Conservation (phyloP, 805 yeast species). For the Candida vartiovaarae region DNA sequence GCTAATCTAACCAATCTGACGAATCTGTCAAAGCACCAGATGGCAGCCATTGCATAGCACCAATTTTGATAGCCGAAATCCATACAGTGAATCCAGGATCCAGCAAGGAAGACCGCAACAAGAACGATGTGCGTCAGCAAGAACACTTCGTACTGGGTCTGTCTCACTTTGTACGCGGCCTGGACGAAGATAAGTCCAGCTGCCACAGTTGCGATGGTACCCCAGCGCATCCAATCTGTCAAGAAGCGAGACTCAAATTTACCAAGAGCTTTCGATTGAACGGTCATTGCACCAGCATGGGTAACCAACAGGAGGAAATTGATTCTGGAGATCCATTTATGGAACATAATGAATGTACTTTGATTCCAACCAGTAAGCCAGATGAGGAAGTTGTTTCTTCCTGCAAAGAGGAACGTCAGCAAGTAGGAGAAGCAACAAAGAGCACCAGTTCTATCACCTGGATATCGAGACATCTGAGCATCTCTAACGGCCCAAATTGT, state of each 20-base stretch:
- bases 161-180: slow-evolving; percentile 40
- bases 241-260: slow-evolving; percentile 7
- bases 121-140: slow-evolving; percentile 47
- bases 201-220: slow-evolving; percentile 13
- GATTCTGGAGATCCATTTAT: slow-evolving; percentile 55
- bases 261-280: slow-evolving; percentile 13
- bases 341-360: slow-evolving; percentile 56
- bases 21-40: slow-evolving; percentile 48
- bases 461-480: slow-evolving; percentile 20
- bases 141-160: slow-evolving; percentile 53
- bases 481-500: slow-evolving; percentile 15
- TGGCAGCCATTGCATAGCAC: slow-evolving; percentile 25
- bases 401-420: slow-evolving; percentile 51
- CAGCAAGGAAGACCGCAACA: slow-evolving; percentile 44
- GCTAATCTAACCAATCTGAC: slow-evolving; percentile 29
- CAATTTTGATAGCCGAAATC: slow-evolving; percentile 45
- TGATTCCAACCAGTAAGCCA: slow-evolving; percentile 60
- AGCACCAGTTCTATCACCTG: slow-evolving; percentile 23
- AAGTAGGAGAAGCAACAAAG: slow-evolving; percentile 37
- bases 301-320: slow-evolving; percentile 21
- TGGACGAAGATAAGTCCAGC: slow-evolving; percentile 8
- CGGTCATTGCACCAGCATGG: slow-evolving; percentile 19
- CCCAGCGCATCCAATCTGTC: slow-evolving; percentile 16
- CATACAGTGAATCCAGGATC: slow-evolving; percentile 51
- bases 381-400: slow-evolving; percentile 63